Evolutionary conservation across 1,284 basidiomycete species (phyloP), one percentile per base, ranked within the genome.

Genomic region (Trichosporon inkin): DNA sequence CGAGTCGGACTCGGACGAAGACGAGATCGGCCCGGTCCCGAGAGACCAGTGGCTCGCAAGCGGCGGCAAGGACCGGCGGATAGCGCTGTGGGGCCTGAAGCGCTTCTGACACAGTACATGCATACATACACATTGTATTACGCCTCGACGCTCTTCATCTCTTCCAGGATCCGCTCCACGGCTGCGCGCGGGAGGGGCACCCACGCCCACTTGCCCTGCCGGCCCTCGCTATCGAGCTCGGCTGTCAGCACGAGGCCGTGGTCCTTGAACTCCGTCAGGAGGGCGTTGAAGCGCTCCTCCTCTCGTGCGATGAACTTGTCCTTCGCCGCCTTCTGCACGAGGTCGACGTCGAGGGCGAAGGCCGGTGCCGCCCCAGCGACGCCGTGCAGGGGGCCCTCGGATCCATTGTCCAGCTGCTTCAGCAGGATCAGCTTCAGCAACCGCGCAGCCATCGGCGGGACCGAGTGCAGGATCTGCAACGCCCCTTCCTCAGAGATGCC

Each of bases 201-300:
- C 91, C 90, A 94, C 39, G 92, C 78, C 70, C 84, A 81, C 53
- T 82, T 70, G 6, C 69, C 73, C 6, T 62, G 65, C 7, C 74
- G 67, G 8, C 72, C 71, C 32, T 78, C 62, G 63, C 69, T 62
- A 73, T 79, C 66, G 71, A 68, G 53, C n/a, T 62, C 62, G 7
- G 82, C 81, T 16, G 80, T 78, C 16, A 89, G 80, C 14, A 96
- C 85, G 67, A 96, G 74, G 1, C 85, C 85, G 69, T 97, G 93
- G 75, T 97, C 93, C 68, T 84, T 84, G 75, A 93, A 96, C 78
- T 97, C 93, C 22, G 86, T 86, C 54, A 96, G 79, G 34, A 93
- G 80, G 8, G 90, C 85, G 34, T 88, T 83, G 71, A 94, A 81
- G 41, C 91, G 84, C 14, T 88, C 89, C 68, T 93, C 90, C 72